Conservation (phyloP, 805 yeast genomes). For the Cyberlindnera saturnus region DNA sequence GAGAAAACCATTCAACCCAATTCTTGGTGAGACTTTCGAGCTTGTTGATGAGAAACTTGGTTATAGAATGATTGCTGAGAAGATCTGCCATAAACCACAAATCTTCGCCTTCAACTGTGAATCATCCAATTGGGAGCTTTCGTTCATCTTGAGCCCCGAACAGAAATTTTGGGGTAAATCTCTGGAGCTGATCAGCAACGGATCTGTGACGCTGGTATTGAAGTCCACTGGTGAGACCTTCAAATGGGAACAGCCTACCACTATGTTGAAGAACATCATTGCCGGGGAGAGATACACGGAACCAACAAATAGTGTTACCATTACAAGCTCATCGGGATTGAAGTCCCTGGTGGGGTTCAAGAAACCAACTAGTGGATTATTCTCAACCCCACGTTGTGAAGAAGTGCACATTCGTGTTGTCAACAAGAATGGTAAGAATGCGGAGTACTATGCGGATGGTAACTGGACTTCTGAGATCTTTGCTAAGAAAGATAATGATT, state of each 20-base stretch:
- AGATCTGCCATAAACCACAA: slow-evolving; percentile 83
- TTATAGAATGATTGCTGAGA: slow-evolving; percentile 71
- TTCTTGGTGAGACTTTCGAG: slow-evolving; percentile 91
- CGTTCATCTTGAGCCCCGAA: slow-evolving; percentile 61
- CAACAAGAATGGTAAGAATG: slow-evolving; percentile 15
- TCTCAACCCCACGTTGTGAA: slow-evolving; percentile 74
- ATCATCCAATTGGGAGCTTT: slow-evolving; percentile 60
- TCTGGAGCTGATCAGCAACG: slow-evolving; percentile 74
- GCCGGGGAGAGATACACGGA: slow-evolving; percentile 95
- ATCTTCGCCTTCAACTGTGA: slow-evolving; percentile 80
- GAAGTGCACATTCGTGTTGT: slow-evolving; percentile 35
- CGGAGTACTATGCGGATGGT: slow-evolving; percentile 38
- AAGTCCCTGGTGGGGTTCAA: slow-evolving; percentile 71
- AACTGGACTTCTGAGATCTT: slow-evolving; percentile 76
- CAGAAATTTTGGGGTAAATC: slow-evolving; percentile 96
- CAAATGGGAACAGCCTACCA: slow-evolving; percentile 78
- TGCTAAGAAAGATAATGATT: slow-evolving; percentile 26
- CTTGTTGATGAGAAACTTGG: slow-evolving; percentile 80
- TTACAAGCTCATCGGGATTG: slow-evolving; percentile 63
- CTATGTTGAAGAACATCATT: slow-evolving; percentile 76
- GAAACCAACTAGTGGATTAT: slow-evolving; percentile 55
- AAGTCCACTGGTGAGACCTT: slow-evolving; percentile 59
- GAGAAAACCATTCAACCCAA: slow-evolving; percentile 92
- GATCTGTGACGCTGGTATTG: slow-evolving; percentile 53
- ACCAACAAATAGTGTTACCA: slow-evolving; percentile 64